Evolutionary conservation across 108 stramenopile species (phyloP).

Genomic region (Cyclotella kingstonii): DNA sequence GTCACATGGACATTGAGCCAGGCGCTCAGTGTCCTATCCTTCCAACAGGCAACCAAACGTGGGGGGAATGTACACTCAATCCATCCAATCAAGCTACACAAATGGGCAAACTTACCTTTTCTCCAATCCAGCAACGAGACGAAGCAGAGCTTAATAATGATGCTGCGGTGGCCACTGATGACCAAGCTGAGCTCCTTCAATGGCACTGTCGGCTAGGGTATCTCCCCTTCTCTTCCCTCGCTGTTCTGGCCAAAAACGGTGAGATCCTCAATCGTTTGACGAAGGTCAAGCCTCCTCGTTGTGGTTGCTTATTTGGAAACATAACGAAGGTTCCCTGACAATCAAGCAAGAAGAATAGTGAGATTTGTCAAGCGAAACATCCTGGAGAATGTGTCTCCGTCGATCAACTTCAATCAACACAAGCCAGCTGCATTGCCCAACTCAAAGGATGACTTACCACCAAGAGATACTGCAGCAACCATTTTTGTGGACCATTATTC

Average conservation of each 20-base stretch:
- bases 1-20: no score
- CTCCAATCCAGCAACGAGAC: neutral
- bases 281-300: slow-evolving; percentile 8
- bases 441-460: no score
- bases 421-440: no score
- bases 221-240: neutral
- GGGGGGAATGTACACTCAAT: slow-evolving; percentile 14
- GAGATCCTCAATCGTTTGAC: slow-evolving; percentile 8
- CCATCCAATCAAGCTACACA: slow-evolving; percentile 1
- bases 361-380: no score
- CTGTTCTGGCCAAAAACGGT: slow-evolving; percentile 4
- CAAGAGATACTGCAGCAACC: no score
- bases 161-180: neutral
- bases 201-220: slow-evolving; percentile 14
- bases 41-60: slow-evolving; percentile 11
- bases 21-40: slow-evolving; percentile 6
- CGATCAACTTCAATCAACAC: neutral
- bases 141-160: slow-evolving; percentile 4
- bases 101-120: slow-evolving; percentile 10
- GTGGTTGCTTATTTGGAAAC: slow-evolving; percentile 8
- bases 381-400: no score
- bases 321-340: slow-evolving; percentile 5
- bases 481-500: no score
- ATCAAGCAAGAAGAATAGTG: neutral
- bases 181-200: slow-evolving; percentile 6